These are phyloP conservation scores for Xylaria castorea DNA, from an alignment of 495 filamentous ascomycete species.

Conservation along the genomic window DNA sequence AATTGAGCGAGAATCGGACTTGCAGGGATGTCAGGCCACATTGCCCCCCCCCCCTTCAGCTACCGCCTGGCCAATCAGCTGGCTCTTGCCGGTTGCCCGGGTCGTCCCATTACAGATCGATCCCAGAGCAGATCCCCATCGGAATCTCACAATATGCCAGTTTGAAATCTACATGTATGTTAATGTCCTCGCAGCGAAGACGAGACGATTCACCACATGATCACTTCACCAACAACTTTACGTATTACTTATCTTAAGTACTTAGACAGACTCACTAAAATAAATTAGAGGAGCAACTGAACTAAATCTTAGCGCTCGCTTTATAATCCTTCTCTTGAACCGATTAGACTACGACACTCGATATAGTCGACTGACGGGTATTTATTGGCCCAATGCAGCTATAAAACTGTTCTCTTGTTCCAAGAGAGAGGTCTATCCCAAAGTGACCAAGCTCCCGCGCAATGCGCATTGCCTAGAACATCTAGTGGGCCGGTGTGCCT, in stretches of 20 bases:
- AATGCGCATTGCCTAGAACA: neutral
- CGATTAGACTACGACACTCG: neutral
- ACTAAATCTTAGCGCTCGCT: neutral
- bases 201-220: neutral
- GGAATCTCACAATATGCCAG: neutral
- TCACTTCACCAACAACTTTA: neutral
- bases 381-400: neutral
- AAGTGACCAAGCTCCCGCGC: constrained; percentile 4
- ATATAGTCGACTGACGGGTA: neutral
- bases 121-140: constrained; percentile 2
- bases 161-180: neutral
- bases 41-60: constrained; percentile 20
- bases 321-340: neutral
- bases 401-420: neutral
- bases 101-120: constrained; percentile 4
- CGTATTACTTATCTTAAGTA: neutral
- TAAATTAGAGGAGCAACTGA: neutral
- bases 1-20: constrained; percentile 9
- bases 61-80: constrained; percentile 7
- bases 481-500: neutral
- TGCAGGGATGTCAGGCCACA: constrained; percentile 6
- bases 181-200: neutral
- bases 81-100: neutral
- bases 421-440: neutral
- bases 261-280: neutral